Percentiles rank a stretch among this genome's conserved stretches.
phyloP scores from a whole-genome alignment of 2,329 filamentous ascomycete genomes.

The Tolypocladium cylindrosporum region DNA sequence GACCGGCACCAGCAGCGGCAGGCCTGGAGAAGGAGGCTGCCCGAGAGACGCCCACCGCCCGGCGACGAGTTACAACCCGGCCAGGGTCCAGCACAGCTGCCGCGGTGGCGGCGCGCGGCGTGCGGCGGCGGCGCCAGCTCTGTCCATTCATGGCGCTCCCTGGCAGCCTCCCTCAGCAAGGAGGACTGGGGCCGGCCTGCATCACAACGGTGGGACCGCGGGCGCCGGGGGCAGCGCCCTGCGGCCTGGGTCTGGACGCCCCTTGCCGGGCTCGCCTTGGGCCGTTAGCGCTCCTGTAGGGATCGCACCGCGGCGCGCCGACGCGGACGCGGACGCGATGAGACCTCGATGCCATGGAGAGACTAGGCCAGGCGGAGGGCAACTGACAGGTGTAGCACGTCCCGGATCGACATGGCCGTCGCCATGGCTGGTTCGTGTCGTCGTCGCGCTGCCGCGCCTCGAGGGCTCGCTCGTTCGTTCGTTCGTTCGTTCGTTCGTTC shows the following conservation, averaged over 20 bases:
- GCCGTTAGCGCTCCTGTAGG: conserved; percentile 8
- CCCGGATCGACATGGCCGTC: not conserved
- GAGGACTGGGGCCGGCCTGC: conserved; percentile 2
- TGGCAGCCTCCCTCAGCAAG: conserved; percentile 1
- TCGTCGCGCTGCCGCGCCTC: not conserved
- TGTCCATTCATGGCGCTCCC: conserved; percentile 7
- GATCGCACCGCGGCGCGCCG: conserved; percentile 6
- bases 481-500: too few relatives aligned
- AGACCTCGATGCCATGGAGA: conserved; percentile 3
- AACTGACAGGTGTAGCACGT: not conserved
- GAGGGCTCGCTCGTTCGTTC: not conserved
- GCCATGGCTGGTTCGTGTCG: not conserved
- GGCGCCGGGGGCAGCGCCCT: not conserved
- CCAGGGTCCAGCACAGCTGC: conserved; percentile 3
- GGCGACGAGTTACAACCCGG: not conserved
- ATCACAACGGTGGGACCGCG: conserved; percentile 3
- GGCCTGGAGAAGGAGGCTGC: not conserved
- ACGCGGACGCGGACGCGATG: conserved; percentile 6
- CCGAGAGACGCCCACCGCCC: conserved; percentile 1
- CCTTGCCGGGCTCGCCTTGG: conserved; percentile 3
- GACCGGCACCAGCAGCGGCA: too few relatives aligned
- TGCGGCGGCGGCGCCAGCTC: conserved; percentile 9
- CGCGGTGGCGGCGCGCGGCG: conserved; percentile 6
- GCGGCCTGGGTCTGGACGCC: conserved; percentile 2
- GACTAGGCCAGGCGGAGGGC: not conserved